Evolutionary conservation across 345 rosid genomes (phyloP).

Genomic region (Lumnitzera racemosa): DNA sequence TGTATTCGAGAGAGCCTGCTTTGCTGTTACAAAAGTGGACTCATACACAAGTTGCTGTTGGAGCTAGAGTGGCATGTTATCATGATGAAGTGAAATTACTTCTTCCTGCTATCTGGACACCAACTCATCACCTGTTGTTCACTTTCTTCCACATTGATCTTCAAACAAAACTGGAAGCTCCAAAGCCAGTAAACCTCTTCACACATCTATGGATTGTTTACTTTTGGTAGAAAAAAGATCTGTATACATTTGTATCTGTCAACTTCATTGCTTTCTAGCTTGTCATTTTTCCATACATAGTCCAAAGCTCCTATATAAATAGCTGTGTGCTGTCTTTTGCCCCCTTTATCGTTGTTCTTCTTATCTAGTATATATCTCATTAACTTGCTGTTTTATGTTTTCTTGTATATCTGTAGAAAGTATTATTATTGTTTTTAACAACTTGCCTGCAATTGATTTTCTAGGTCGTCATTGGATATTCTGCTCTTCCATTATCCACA

Average conservation of each 20-base stretch:
- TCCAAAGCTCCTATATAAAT: too few relatives aligned
- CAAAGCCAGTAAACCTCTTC: conserved; percentile 72
- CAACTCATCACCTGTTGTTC: conserved; percentile 87
- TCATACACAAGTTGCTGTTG: conserved; percentile 90
- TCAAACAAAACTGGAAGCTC: conserved; percentile 96
- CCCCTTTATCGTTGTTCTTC: too few relatives aligned
- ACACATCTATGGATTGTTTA: background rate
- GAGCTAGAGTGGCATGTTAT: conserved; percentile 75
- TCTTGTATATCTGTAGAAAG: conserved; percentile 2
- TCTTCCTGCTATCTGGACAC: conserved; percentile 92
- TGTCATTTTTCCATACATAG: too few relatives aligned
- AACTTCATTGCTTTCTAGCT: too few relatives aligned
- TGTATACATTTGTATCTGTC: background rate
- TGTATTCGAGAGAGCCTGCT: conserved; percentile 79
- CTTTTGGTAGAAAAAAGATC: too few relatives aligned
- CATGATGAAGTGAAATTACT: conserved; percentile 91
- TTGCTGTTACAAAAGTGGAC: conserved; percentile 68
- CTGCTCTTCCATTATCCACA: conserved; percentile 83
- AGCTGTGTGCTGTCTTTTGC: too few relatives aligned
- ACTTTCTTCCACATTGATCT: conserved; percentile 96
- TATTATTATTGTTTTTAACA: background rate
- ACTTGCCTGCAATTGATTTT: conserved; percentile 12
- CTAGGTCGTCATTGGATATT: conserved; percentile 92
- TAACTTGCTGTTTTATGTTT: conserved; percentile 1
- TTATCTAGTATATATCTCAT: background rate